phyloP scores from a whole-genome alignment of 2,329 filamentous ascomycete species.

The Graphium sp. region DNA sequence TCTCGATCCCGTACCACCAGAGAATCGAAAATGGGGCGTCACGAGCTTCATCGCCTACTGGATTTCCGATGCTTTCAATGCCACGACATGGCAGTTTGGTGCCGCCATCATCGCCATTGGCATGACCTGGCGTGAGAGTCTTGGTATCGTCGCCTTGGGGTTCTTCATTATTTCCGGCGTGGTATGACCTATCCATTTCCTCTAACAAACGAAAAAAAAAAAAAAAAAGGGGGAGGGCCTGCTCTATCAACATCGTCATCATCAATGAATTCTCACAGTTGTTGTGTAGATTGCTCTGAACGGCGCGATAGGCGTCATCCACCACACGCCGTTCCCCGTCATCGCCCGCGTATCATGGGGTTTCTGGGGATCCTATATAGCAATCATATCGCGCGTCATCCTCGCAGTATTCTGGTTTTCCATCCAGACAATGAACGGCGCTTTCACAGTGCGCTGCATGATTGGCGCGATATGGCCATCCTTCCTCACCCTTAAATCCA shows the following conservation, averaged over 20 bases:
- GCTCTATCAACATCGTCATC: constrained; percentile 21
- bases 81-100: constrained; percentile 13
- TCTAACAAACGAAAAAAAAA: too few species aligned
- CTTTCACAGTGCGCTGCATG: constrained; percentile 6
- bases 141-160: constrained; percentile 16
- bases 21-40: constrained; percentile 23
- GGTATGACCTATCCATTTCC: constrained; percentile 12
- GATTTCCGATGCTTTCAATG: constrained; percentile 24
- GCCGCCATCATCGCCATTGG: constrained; percentile 13
- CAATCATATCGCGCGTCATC: constrained; percentile 16
- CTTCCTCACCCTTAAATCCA: constrained; percentile 18
- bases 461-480: constrained; percentile 24
- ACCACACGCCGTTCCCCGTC: constrained; percentile 19
- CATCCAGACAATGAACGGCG: constrained; percentile 16
- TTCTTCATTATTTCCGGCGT: constrained; percentile 29
- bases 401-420: constrained; percentile 15
- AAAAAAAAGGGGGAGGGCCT: too few species aligned
- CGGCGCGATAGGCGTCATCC: constrained; percentile 15
- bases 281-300: constrained; percentile 21
- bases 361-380: constrained; percentile 23
- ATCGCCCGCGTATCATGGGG: constrained; percentile 20
- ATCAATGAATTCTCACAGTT: constrained; percentile 9
- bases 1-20: constrained; percentile 15
- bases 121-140: constrained; percentile 12
- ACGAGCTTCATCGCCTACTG: constrained; percentile 28